phyloP scores from a whole-genome alignment of 169 alveolate species.

The Blepharisma undulans region DNA sequence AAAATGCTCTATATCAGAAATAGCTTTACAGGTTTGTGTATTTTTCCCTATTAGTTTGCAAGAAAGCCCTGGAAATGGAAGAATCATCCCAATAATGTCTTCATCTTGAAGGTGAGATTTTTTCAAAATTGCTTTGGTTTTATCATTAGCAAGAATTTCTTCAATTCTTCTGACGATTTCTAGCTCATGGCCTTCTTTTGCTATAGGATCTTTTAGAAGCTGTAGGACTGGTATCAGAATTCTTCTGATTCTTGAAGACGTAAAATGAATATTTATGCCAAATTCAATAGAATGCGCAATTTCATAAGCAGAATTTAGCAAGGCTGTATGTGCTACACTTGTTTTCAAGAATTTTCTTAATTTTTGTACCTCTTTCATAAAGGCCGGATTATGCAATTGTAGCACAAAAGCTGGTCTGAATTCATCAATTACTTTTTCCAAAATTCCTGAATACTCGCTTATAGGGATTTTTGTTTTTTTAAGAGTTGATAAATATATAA shows the following conservation, averaged over 20 bases:
- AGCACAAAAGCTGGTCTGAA: slow-evolving; percentile 32
- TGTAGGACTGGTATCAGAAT: slow-evolving; percentile 11
- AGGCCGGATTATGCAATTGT: background rate
- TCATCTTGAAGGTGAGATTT: background rate
- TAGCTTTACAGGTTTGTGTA: background rate
- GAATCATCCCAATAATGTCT: background rate
- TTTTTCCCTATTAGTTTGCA: background rate
- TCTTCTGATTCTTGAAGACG: background rate
- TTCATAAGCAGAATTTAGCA: slow-evolving; percentile 12
- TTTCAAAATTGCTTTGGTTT: background rate
- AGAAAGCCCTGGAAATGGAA: background rate
- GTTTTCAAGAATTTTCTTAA: slow-evolving; percentile 3
- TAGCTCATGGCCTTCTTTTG: background rate
- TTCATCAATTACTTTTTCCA: slow-evolving; percentile 6
- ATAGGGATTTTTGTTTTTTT: background rate
- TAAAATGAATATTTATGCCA: background rate
- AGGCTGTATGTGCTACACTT: slow-evolving; percentile 14
- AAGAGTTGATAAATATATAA: background rate
- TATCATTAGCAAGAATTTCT: background rate
- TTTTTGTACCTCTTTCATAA: background rate
- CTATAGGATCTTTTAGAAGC: background rate
- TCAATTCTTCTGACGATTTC: slow-evolving; percentile 13
- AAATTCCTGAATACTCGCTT: background rate
- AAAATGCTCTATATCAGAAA: background rate
- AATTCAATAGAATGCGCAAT: background rate